A percentile compares a stretch with the other conserved stretches of the same genome.
phyloP scores from a whole-genome alignment of 208 protist species.

The Wallacemonas sp. region DNA sequence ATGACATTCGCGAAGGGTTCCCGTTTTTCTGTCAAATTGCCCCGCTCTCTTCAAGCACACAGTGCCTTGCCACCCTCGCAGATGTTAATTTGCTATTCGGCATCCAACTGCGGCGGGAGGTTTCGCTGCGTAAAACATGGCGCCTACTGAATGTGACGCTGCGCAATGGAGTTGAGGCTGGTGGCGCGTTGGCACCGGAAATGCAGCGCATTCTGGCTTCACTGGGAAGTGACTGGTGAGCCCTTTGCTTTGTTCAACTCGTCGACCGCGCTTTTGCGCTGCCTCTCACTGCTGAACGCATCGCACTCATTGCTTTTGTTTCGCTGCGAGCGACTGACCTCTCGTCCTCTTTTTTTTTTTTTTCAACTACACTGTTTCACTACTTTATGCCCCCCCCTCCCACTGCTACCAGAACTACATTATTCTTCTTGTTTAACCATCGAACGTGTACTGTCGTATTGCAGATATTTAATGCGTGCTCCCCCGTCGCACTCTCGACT shows the following conservation, averaged over 20 bases:
- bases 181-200: not conserved
- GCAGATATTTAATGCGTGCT: no score
- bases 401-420: no score
- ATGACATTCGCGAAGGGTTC: not conserved
- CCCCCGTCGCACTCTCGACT: no score
- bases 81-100: constrained; percentile 5
- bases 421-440: not conserved
- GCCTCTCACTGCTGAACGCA: no score
- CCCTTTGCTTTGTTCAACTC: no score
- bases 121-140: constrained; percentile 5
- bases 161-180: constrained; percentile 3
- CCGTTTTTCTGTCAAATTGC: constrained; percentile 5
- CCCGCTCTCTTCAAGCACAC: not conserved
- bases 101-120: not conserved
- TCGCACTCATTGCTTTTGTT: no score
- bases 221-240: constrained; percentile 3
- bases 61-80: not conserved
- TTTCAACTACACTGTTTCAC: not conserved
- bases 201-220: not conserved
- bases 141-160: constrained; percentile 1
- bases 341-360: no score
- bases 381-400: no score
- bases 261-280: no score
- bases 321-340: no score
- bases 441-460: not conserved